A percentile compares a stretch with the other conserved stretches of the same genome.
phyloP scores from a whole-genome alignment of 345 rosid species.

The Toxicodendron radicans region DNA sequence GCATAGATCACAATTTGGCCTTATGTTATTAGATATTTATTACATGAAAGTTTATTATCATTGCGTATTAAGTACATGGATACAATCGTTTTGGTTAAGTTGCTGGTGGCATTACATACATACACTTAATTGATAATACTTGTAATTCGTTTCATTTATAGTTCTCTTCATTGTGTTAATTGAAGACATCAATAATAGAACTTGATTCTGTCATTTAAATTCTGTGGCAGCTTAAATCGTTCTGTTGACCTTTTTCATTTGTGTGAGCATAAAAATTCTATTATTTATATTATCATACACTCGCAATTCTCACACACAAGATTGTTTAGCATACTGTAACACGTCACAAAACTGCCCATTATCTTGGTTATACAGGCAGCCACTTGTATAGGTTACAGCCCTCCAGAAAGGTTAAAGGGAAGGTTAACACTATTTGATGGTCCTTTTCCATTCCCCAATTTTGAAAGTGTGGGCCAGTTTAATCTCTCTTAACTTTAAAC shows the following conservation, averaged over 20 bases:
- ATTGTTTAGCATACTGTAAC: no score
- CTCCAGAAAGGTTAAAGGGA: no score
- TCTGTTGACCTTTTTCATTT: background rate
- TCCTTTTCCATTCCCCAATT: no score
- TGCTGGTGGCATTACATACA: background rate
- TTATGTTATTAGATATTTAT: background rate
- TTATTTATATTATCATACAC: no score
- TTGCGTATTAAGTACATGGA: background rate
- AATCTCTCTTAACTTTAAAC: no score
- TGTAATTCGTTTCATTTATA: background rate
- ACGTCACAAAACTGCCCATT: no score
- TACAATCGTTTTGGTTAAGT: background rate
- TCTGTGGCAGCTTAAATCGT: background rate
- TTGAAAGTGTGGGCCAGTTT: no score
- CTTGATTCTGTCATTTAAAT: background rate
- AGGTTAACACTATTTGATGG: no score
- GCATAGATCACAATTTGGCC: background rate
- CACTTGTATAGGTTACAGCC: no score
- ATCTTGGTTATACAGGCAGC: no score
- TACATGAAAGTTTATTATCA: background rate
- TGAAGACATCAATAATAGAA: background rate
- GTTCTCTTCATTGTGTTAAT: background rate
- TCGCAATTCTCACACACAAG: no score
- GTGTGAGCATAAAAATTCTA: background rate
- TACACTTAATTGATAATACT: background rate